Conservation (phyloP, 495 filamentous ascomycete species). For the Neurospora intermedia region DNA sequence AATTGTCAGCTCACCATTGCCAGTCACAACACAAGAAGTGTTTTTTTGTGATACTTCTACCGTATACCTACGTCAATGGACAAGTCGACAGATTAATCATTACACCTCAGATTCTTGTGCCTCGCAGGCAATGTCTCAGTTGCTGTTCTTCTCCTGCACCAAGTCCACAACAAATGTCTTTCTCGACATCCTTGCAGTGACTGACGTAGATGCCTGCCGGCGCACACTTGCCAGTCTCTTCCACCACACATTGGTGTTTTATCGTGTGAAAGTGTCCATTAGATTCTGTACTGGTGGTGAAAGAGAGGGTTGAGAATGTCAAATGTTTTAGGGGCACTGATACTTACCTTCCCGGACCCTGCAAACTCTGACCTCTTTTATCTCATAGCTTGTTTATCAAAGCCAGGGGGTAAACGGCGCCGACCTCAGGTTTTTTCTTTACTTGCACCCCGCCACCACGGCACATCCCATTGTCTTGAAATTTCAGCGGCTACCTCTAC, state of each 20-base stretch:
- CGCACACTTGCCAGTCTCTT: background rate
- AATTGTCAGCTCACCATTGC: background rate
- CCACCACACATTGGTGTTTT: background rate
- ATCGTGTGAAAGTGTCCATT: background rate
- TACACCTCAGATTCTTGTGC: background rate
- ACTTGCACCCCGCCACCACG: background rate
- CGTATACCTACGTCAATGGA: background rate
- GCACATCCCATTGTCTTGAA: background rate
- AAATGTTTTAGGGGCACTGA: background rate
- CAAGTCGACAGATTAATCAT: background rate
- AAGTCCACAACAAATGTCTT: background rate
- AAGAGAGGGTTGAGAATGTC: background rate
- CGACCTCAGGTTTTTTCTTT: background rate
- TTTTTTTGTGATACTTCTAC: background rate
- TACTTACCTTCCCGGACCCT: background rate
- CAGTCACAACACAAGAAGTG: background rate
- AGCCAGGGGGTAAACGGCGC: background rate
- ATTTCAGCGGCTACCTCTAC: background rate
- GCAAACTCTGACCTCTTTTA: background rate
- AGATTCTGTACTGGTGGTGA: background rate
- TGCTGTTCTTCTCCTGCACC: background rate
- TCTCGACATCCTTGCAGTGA: constrained; percentile 7
- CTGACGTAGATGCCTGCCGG: constrained; percentile 14
- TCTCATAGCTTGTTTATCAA: background rate
- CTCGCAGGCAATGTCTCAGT: background rate